phyloP scores from a whole-genome alignment of 257 asterid genomes.

The Forsythia suspensa region DNA sequence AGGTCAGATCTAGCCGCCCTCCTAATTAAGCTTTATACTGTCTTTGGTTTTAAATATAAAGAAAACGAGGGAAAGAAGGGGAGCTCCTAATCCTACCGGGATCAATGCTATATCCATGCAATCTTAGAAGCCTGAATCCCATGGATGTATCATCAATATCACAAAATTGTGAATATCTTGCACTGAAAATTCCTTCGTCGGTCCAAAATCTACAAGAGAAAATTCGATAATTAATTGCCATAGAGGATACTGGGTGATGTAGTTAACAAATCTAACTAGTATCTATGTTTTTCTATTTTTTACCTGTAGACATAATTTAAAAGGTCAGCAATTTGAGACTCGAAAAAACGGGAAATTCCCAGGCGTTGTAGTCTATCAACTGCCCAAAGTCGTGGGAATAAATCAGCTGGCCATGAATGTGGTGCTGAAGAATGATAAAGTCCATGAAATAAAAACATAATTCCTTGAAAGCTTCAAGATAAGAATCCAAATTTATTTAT shows the following conservation, averaged over 20 bases:
- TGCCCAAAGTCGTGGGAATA: constrained; percentile 39
- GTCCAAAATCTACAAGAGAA: constrained; percentile 36
- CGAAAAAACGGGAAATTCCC: constrained; percentile 40
- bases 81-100: constrained; percentile 18
- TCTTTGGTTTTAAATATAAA: background rate
- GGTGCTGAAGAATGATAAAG: constrained; percentile 23
- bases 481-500: background rate
- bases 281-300: too few species aligned
- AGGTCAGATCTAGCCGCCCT: background rate
- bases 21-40: background rate
- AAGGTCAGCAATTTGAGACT: constrained; percentile 28
- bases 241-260: background rate
- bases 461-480: background rate
- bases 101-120: constrained; percentile 30
- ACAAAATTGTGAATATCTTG: constrained; percentile 25
- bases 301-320: constrained; percentile 37
- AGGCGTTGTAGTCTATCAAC: constrained; percentile 44
- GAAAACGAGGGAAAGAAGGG: background rate
- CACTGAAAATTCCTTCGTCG: constrained; percentile 32
- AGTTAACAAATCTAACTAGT: background rate
- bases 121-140: constrained; percentile 25
- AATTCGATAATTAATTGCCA: background rate
- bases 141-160: constrained; percentile 37
- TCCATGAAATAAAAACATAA: too few species aligned
- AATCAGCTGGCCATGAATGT: constrained; percentile 31